Evolutionary conservation across 176 grass and related monocot species (phyloP).

Genomic region (Oryza glumipatula): DNA sequence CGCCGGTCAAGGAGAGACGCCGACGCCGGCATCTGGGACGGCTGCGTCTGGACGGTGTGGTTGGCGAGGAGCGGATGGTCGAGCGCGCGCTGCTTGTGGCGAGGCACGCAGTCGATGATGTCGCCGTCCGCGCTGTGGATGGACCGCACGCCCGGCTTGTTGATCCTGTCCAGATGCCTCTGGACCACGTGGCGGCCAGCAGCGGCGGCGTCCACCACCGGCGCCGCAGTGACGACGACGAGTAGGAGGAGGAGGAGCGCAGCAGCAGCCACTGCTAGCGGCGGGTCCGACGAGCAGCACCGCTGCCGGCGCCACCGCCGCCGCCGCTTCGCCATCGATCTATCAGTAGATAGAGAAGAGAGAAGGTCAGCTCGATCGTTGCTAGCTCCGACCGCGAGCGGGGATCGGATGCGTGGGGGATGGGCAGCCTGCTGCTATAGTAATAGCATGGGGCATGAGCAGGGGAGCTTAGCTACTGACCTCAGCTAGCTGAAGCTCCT

Average conservation of each 20-base stretch:
- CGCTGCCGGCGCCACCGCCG: neutral
- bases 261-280: neutral
- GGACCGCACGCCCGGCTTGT: slow-evolving; percentile 60
- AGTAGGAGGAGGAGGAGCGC: slow-evolving; percentile 29
- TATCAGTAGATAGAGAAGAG: too few species aligned
- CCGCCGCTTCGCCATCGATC: neutral
- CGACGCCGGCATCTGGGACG: neutral
- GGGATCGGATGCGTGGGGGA: too few species aligned
- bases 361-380: too few species aligned
- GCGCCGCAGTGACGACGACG: slow-evolving; percentile 6
- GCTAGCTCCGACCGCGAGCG: neutral
- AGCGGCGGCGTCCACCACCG: neutral
- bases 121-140: slow-evolving; percentile 86
- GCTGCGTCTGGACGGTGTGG: slow-evolving; percentile 73
- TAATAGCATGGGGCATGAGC: too few species aligned
- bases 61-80: slow-evolving; percentile 70
- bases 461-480: too few species aligned
- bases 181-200: slow-evolving; percentile 46
- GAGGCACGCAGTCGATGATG: slow-evolving; percentile 85
- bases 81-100: slow-evolving; percentile 69
- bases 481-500: neutral
- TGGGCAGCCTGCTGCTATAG: too few species aligned
- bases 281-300: neutral
- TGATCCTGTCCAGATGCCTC: slow-evolving; percentile 65
- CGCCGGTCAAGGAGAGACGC: neutral